Conservation (phyloP, 1,284 basidiomycete species). For the Takashimella koratensis region DNA sequence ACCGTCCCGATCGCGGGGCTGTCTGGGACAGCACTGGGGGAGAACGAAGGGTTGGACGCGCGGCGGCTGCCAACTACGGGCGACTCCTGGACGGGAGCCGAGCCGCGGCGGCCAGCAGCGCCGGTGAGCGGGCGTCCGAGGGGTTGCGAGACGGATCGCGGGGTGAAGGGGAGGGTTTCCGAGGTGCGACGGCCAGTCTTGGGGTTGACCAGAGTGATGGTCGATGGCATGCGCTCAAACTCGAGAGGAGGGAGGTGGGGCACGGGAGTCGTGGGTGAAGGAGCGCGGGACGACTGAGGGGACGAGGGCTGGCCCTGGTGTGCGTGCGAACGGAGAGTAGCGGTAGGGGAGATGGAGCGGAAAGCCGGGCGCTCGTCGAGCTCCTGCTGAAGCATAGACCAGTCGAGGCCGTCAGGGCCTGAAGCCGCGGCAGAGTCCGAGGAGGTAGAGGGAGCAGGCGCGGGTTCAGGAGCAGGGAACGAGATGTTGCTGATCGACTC, state of each 20-base stretch:
- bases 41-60: neutral
- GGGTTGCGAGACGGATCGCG: conserved; percentile 21
- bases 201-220: conserved; percentile 19
- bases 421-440: conserved; percentile 6
- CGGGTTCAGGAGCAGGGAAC: conserved; percentile 7
- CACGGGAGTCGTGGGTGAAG: conserved; percentile 15
- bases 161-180: conserved; percentile 17
- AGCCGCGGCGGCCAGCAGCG: conserved; percentile 12
- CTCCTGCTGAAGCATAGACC: conserved; percentile 33
- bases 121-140: conserved; percentile 19
- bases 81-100: conserved; percentile 5
- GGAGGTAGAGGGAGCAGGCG: conserved; percentile 1
- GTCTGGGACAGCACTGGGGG: neutral
- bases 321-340: conserved; percentile 34
- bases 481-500: conserved; percentile 17
- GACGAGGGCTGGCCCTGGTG: conserved; percentile 10
- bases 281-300: neutral
- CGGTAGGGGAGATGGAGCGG: conserved; percentile 39
- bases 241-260: conserved; percentile 34
- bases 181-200: conserved; percentile 15
- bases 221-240: conserved; percentile 57
- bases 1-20: neutral
- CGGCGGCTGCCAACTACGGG: neutral
- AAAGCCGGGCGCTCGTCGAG: conserved; percentile 38
- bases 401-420: conserved; percentile 28